Base-by-base conservation (phyloP, 75 land plant species). In the Cryptomeria japonica region DNA sequence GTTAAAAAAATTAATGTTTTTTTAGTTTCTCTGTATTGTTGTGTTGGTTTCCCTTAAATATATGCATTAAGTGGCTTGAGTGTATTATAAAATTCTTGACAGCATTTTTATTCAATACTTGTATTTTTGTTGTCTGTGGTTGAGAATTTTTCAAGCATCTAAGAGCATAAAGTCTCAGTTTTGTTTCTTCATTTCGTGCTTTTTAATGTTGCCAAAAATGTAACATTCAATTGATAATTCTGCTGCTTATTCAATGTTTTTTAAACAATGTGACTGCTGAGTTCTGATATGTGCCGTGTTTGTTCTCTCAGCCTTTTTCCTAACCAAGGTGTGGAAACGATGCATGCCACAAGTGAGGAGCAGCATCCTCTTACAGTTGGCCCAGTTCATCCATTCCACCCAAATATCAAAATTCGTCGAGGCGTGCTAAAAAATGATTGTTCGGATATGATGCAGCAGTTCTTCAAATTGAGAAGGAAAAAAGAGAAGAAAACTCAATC, bases 361-460 rank as follows among this genome's bases (percentile, higher is more conserved):
- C 70, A 89, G 36, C 70, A 51, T 51, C 86, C 85, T 28, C 91
- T 89, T 78, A 87, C 89, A 4, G 85, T 84, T 39, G 90, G 92
- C 32, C 96, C 94, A 56, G 90, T 92, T 73, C 99, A 97, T 87
- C 99, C 99, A 1, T 97, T 97, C 85, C 97, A 97, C 46, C 95
- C 95, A 80, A 93, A 94, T 46, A 95, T 97, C 86, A 89, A 77
- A 18, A 90, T 96, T 42, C 91, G 96, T 36, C 93, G 97, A 42
- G 95, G 95, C 28, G 91, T 97, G 68, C 89, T 97, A n/a, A 93
- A 90, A 80, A 85, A 91, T 82, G 97, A 97, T 38, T 95, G 99
- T 86, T 93, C 96, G 55, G 92, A 94, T 28, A 82, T 89, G 55
- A 97, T 97, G 99, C 94, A 93, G 85, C 93, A 93, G 8, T 97